Conservation (phyloP, 2,329 filamentous ascomycete species). For the Diaporthe citri region DNA sequence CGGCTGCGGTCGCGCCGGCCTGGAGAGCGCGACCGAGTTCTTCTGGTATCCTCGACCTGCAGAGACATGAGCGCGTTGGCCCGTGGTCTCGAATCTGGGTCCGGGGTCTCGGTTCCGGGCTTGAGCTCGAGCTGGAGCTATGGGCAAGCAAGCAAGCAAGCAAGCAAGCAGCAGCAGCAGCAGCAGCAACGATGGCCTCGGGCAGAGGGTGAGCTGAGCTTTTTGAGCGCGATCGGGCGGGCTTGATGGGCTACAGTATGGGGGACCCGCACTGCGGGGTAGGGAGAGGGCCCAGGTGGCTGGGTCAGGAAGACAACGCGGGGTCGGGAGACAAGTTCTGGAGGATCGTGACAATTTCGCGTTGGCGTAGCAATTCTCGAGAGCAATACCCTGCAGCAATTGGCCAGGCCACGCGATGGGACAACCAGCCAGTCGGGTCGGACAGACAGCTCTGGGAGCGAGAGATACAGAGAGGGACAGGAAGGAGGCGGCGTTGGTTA, state of each 20-base stretch:
- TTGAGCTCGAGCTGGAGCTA: constrained; percentile 5
- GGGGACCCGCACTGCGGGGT: constrained; percentile 37
- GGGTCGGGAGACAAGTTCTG: not conserved
- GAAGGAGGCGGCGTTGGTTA: not conserved
- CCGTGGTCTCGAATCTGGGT: not conserved
- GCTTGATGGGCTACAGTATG: not conserved
- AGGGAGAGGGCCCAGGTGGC: constrained; percentile 22
- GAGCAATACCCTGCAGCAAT: constrained; percentile 1
- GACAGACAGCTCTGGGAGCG: not conserved
- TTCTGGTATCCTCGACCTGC: constrained; percentile 58
- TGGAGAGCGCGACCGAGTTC: constrained; percentile 62
- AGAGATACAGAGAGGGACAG: not conserved
- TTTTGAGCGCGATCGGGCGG: not conserved
- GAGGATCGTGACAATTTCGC: constrained; percentile 8
- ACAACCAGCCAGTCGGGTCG: constrained; percentile 14
- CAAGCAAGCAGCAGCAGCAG: no score
- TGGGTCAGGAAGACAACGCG: constrained; percentile 16
- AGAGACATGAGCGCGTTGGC: constrained; percentile 61
- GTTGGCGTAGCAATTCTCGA: not conserved
- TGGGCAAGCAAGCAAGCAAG: constrained; percentile 13
- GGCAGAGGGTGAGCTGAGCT: constrained; percentile 26
- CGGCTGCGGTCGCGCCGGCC: constrained; percentile 52
- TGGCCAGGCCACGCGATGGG: not conserved
- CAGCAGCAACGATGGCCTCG: not conserved
- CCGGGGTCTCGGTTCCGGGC: not conserved